Conservation (phyloP, 768 basidiomycete species). For the Psilocybe cubensis region DNA sequence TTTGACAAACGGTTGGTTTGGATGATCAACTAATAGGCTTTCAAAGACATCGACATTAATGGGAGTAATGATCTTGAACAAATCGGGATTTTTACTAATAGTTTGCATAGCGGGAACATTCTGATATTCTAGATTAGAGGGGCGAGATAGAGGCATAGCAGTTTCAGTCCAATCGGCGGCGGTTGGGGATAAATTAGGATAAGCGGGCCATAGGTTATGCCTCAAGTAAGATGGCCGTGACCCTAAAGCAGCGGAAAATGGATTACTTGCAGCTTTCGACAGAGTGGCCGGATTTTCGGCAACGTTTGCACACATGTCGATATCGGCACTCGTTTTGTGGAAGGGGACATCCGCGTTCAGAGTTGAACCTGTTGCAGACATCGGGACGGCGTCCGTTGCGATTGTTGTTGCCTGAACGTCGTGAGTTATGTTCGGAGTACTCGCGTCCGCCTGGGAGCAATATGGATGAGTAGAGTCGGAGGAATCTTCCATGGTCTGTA, state of each 20-base stretch:
- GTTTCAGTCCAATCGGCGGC: constrained; percentile 21
- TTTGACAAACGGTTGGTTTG: constrained; percentile 41
- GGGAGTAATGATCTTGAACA: constrained; percentile 41
- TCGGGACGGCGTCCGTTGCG: background rate
- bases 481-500: constrained; percentile 19
- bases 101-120: constrained; percentile 24
- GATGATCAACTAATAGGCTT: constrained; percentile 31
- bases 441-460: constrained; percentile 11
- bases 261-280: constrained; percentile 3
- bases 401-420: background rate
- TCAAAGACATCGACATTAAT: constrained; percentile 18
- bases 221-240: constrained; percentile 10
- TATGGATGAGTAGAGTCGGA: constrained; percentile 13
- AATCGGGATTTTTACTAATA: constrained; percentile 24
- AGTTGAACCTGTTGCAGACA: constrained; percentile 26
- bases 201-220: constrained; percentile 16
- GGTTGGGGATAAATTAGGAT: background rate
- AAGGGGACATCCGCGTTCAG: constrained; percentile 12
- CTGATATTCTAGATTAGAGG: constrained; percentile 10
- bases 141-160: constrained; percentile 14
- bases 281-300: constrained; percentile 7
- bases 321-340: constrained; percentile 12
- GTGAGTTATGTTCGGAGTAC: background rate
- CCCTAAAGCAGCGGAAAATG: background rate
- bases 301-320: constrained; percentile 24